These are phyloP conservation scores for Tremellales sp. DNA, from an alignment of 1,284 basidiomycete species.

Conservation along the genomic window DNA sequence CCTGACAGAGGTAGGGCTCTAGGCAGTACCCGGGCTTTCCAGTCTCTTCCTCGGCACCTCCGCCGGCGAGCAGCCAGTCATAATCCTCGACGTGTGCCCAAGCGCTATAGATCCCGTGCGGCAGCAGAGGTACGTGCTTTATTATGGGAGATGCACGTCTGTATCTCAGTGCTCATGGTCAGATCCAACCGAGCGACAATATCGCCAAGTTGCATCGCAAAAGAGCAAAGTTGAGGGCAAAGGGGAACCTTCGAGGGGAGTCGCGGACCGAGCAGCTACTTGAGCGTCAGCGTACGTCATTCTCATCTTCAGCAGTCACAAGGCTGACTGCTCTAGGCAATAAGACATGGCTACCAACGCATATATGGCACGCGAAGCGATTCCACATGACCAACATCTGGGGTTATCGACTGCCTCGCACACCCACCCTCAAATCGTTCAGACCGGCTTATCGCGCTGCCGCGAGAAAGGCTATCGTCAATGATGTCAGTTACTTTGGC, in stretches of 20 bases:
- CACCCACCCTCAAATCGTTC: constrained; percentile 84
- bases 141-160: neutral
- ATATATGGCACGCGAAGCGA: constrained; percentile 89
- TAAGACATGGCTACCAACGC: constrained; percentile 87
- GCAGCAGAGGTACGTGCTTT: constrained; percentile 62
- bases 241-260: constrained; percentile 30
- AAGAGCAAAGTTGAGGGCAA: constrained; percentile 36
- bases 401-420: constrained; percentile 79
- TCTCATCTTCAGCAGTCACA: neutral
- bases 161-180: too few relatives aligned
- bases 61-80: constrained; percentile 87
- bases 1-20: constrained; percentile 48
- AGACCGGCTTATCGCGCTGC: constrained; percentile 82
- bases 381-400: constrained; percentile 88
- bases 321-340: constrained; percentile 55
- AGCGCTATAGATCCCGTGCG: constrained; percentile 71
- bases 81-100: constrained; percentile 81
- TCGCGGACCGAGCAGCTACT: constrained; percentile 34
- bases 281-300: constrained; percentile 26
- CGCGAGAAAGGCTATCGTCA: constrained; percentile 72
- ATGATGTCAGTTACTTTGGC: constrained; percentile 79
- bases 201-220: constrained; percentile 55
- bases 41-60: constrained; percentile 80
- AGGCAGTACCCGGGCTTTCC: constrained; percentile 78
- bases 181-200: constrained; percentile 74